Percentiles rank a stretch among this genome's conserved stretches.
Conservation (phyloP, 148 eudicot species). For the Spergularia marina region DNA sequence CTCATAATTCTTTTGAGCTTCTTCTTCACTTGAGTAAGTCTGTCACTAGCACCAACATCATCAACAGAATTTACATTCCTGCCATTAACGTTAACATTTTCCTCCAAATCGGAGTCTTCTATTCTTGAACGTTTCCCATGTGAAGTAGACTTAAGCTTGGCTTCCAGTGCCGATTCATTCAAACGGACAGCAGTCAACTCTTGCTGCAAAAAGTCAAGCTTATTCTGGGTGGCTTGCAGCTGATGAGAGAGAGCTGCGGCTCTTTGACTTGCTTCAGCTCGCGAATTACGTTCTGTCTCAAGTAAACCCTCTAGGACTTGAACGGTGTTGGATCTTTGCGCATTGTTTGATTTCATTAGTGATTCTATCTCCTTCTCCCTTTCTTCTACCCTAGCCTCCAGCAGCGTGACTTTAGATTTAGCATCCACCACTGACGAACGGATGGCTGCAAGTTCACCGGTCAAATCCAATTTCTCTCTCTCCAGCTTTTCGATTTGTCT, state of each 20-base stretch:
- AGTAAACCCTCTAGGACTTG: conserved; percentile 71
- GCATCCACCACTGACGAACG: conserved; percentile 60
- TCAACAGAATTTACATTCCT: conserved; percentile 44
- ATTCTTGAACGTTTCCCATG: conserved; percentile 66
- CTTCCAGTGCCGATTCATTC: conserved; percentile 73
- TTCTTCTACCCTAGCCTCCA: conserved; percentile 78
- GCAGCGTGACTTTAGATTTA: conserved; percentile 53
- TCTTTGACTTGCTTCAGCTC: conserved; percentile 72
- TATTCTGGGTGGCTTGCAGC: conserved; percentile 81
- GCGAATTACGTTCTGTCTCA: conserved; percentile 70
- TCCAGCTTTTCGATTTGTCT: conserved; percentile 69
- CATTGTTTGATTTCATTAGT: conserved; percentile 72
- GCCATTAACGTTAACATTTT: neutral
- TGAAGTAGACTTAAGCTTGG: conserved; percentile 62
- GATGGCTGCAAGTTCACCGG: conserved; percentile 43
- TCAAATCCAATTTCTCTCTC: conserved; percentile 58
- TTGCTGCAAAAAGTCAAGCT: conserved; percentile 77
- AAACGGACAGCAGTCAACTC: conserved; percentile 67
- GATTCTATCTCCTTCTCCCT: conserved; percentile 83
- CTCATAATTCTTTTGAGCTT: conserved; percentile 57
- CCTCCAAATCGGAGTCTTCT: conserved; percentile 56
- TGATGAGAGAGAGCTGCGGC: conserved; percentile 83
- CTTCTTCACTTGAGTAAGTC: conserved; percentile 47
- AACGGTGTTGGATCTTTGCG: conserved; percentile 66
- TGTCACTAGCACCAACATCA: conserved; percentile 46